Percentiles rank a stretch among this genome's conserved stretches.
Conservation (phyloP, 2,329 filamentous ascomycete genomes). For the Venturia asperata region DNA sequence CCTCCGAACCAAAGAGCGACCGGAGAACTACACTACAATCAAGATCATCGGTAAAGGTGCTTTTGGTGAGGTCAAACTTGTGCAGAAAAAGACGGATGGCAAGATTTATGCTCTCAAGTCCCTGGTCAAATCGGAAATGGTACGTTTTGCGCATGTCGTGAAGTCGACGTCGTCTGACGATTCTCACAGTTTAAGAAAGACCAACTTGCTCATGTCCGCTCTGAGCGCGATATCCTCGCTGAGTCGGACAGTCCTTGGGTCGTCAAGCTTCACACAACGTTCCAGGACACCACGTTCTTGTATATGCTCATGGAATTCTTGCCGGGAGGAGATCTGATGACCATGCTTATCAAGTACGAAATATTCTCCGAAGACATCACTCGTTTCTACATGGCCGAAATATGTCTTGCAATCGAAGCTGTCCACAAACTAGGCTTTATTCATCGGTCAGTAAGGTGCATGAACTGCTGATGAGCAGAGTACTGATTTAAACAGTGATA, state of each 20-base stretch:
- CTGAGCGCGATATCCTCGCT: conserved; percentile 93
- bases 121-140: conserved; percentile 96
- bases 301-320: conserved; percentile 99
- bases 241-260: conserved; percentile 99
- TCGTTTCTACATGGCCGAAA: conserved; percentile 97
- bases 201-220: conserved; percentile 92
- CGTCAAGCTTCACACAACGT: conserved; percentile 95
- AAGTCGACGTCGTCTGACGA: conserved; percentile 22
- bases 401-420: conserved; percentile 95
- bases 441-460: conserved; percentile 65
- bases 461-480: not conserved
- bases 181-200: conserved; percentile 77
- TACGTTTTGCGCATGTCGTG: conserved; percentile 25
- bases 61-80: conserved; percentile 95
- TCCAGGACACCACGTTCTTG: conserved; percentile 91
- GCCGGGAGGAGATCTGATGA: conserved; percentile 97
- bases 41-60: conserved; percentile 99
- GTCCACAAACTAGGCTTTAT: conserved; percentile 98
- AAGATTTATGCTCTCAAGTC: conserved; percentile 99
- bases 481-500: conserved; percentile 58
- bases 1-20: conserved; percentile 84
- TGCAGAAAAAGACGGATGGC: conserved; percentile 91
- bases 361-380: conserved; percentile 99
- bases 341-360: conserved; percentile 99
- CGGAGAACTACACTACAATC: conserved; percentile 89